Conservation (phyloP, 345 rosid species). For the Syzygium aromaticum region DNA sequence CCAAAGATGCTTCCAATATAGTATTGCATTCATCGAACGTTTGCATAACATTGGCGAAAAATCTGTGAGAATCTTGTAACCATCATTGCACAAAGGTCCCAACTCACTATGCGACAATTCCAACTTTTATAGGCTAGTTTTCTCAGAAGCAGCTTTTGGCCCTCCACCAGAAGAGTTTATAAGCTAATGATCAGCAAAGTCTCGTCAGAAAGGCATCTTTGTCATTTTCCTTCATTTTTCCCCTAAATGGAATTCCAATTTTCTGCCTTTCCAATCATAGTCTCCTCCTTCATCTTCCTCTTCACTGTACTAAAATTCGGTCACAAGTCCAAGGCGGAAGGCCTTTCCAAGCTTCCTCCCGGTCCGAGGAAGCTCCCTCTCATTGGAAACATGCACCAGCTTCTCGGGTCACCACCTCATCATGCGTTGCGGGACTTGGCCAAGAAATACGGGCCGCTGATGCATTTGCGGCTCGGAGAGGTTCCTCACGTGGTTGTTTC, state of each 20-base stretch:
- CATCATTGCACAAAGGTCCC: neutral
- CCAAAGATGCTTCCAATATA: neutral
- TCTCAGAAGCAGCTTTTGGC: too few species aligned
- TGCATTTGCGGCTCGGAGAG: conserved; percentile 25
- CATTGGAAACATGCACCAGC: conserved; percentile 22
- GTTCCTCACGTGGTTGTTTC: conserved; percentile 11
- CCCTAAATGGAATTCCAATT: too few species aligned
- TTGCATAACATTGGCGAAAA: neutral
- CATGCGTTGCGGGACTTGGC: conserved; percentile 13
- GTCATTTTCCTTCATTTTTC: too few species aligned
- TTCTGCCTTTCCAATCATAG: too few species aligned
- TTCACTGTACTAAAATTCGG: too few species aligned
- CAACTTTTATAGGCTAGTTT: neutral
- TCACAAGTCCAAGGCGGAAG: too few species aligned
- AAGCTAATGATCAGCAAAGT: too few species aligned
- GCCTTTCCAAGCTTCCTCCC: conserved; percentile 4
- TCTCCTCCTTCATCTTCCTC: too few species aligned
- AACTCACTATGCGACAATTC: neutral
- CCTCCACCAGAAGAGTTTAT: too few species aligned
- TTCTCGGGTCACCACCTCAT: conserved; percentile 11
- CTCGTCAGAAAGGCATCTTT: too few species aligned
- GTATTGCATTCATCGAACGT: neutral
- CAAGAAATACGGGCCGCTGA: conserved; percentile 17
- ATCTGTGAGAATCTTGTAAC: neutral
- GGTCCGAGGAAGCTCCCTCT: conserved; percentile 3